Percentiles rank a stretch among this genome's conserved stretches.
These are phyloP conservation scores for Flaveria linearis DNA, from an alignment of 129 eudicot species.

Conservation along the genomic window DNA sequence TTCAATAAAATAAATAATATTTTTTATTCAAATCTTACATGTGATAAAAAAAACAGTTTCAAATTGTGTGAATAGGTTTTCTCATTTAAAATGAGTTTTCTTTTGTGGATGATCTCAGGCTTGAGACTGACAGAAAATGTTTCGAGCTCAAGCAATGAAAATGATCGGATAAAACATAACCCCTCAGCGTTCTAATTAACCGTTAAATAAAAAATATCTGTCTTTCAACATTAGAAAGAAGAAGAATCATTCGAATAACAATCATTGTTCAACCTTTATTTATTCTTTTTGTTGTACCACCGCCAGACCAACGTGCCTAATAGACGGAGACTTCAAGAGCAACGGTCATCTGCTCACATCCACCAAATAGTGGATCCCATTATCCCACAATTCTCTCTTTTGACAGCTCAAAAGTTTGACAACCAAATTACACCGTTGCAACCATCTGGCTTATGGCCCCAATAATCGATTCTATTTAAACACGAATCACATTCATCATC, in stretches of 20 bases:
- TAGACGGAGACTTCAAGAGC: background rate
- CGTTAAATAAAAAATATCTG: too few relatives aligned
- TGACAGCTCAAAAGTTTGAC: constrained; percentile 34
- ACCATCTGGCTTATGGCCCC: constrained; percentile 7
- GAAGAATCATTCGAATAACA: background rate
- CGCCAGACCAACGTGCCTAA: background rate
- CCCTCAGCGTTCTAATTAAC: too few relatives aligned
- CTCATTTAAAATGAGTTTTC: too few relatives aligned
- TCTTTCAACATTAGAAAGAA: background rate
- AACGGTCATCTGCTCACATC: constrained; percentile 19
- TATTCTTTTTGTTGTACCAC: constrained; percentile 18
- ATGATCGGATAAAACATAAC: too few relatives aligned
- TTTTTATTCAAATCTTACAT: too few relatives aligned
- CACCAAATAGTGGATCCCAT: constrained; percentile 31
- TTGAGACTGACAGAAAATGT: too few relatives aligned
- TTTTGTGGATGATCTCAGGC: too few relatives aligned
- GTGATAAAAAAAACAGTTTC: too few relatives aligned
- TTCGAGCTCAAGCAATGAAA: too few relatives aligned
- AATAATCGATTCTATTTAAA: constrained; percentile 18
- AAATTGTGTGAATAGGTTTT: too few relatives aligned
- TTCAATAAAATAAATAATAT: too few relatives aligned
- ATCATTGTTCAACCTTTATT: background rate
- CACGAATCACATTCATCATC: background rate
- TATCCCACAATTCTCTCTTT: background rate
- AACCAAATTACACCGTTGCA: constrained; percentile 30